Evolutionary conservation across 2,329 filamentous ascomycete genomes (phyloP), one percentile per base, ranked within the genome.

Genomic region (Trichoderma citrinoviride): DNA sequence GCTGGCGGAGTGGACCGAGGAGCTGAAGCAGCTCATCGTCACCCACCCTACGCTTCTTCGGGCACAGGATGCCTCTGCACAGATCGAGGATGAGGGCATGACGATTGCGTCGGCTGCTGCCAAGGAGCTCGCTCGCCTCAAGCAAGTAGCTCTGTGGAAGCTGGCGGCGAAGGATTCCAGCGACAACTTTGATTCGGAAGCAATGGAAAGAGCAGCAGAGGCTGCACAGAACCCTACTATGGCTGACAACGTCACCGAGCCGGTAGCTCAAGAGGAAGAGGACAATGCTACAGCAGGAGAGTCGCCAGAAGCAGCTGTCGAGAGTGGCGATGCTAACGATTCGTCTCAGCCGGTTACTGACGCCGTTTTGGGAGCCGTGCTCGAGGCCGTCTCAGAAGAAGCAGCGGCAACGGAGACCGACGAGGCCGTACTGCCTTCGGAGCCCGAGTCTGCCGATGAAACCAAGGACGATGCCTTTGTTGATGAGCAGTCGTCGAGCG

Each of bases 121-220:
- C 17, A 88, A 87, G 71, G 92, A 98, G 74, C 83, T 99, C 27
- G 83, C 83, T 40, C 84, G 89, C 47, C 81, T 99, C 37, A 97
- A 95, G 83, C 87, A 93, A 68, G 90, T 95, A 65, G 91, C 90
- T 7, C 84, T 83, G 66, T 96, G 90, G 89, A 98, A 98, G 80
- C 85, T 97, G 46, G 82, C 83, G 43, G 88, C 91, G 7, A 80
- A 83, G 41, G 94, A 98, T 74, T 80, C 84, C 2, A 89, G 86
- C 14, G 88, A 95, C 58, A 88, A 96, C 74, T 98, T 96, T 72
- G 88, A 90, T 54, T 87, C 85, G 52, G 88, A 88, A 57, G 80
- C 79, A 17, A 84, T 90, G 71, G 85, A 87, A 57, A 78, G 83
- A 10, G 84, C 85, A 46, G 86, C 82, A 7, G 82, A 83, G 49